Percentiles rank a stretch among this genome's conserved stretches.
Conservation (phyloP, 257 asterid genomes). For the Anisodus acutangulus region DNA sequence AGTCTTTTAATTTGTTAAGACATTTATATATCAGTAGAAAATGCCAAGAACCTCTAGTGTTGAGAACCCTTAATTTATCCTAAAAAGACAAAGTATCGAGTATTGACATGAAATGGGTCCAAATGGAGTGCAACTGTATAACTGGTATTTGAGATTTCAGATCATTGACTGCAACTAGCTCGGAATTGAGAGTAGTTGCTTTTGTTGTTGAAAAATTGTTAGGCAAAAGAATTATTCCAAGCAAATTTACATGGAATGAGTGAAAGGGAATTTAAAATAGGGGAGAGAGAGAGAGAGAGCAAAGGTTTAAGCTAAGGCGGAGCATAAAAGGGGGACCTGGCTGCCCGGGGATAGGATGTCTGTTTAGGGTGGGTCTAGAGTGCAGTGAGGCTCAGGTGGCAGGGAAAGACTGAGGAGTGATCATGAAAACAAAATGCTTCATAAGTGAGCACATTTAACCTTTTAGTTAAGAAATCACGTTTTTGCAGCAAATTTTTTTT, state of each 20-base stretch:
- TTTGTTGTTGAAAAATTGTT: not conserved
- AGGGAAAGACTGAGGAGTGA: not conserved
- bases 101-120: not conserved
- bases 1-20: not conserved
- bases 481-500: not conserved
- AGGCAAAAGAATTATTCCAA: not conserved
- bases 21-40: not conserved
- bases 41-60: not conserved
- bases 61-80: not conserved
- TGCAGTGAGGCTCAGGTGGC: not conserved
- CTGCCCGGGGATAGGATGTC: not conserved
- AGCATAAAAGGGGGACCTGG: not conserved
- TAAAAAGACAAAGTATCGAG: not conserved
- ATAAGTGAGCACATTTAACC: not conserved
- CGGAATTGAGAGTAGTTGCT: not conserved
- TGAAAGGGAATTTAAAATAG: not conserved
- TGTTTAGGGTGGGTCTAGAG: not conserved
- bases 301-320: not conserved
- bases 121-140: not conserved
- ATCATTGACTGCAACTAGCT: not conserved
- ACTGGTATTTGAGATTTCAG: not conserved
- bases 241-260: not conserved
- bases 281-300: conserved; percentile 4
- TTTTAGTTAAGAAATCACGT: not conserved
- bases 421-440: not conserved